Base-by-base conservation (phyloP, 805 yeast species). In the Wickerhamomyces chaumierensis region DNA sequence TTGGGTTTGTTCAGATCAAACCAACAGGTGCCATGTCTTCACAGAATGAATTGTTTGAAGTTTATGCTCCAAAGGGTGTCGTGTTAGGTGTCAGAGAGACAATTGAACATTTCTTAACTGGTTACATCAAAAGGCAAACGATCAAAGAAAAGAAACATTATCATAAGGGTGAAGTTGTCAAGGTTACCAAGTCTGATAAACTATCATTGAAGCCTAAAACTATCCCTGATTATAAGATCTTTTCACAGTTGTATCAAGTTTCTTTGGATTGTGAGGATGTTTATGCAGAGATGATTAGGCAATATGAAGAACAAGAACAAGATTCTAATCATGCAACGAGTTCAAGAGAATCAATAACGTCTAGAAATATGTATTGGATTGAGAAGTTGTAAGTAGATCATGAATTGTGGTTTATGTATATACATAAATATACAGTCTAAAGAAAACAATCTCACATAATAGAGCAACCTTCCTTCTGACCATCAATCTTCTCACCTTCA, bases 1-100 rank as follows among this genome's bases (percentile, higher is more conserved):
- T 77, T n/a, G 92, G 92, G 0, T 77, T 68, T 47, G 44, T 81
- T 2, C 69, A 74, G 29, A 53, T 82, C 14, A 67, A 65, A 5
- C 79, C 87, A 2, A 77, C 83, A 0, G 81, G 85, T 12, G 49
- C 44, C 11, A 21, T 21, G 9, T 62, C 58, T 37, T 23, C 37
- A 5, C 60, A 43, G 23, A 52, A 46, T 18, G 65, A 63, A 0
- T 41, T 66, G 4, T 66, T 63, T 42, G 73, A 71, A 52, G 55
- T 73, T 1, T 71, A 68, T 65, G 66, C 76, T 3, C 85, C 85
- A 0, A 52, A 57, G 21, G 81, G 78, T 1, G 55, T 78, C 5
- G 65, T 66, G 3, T 69, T 76, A 0, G 61, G 73, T 27, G 61
- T 78, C 2, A 56, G 88, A 31, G 72, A 68, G 44, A 77, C 81